phyloP scores from a whole-genome alignment of 768 basidiomycete genomes.

The Pleurotus tuber-regium region DNA sequence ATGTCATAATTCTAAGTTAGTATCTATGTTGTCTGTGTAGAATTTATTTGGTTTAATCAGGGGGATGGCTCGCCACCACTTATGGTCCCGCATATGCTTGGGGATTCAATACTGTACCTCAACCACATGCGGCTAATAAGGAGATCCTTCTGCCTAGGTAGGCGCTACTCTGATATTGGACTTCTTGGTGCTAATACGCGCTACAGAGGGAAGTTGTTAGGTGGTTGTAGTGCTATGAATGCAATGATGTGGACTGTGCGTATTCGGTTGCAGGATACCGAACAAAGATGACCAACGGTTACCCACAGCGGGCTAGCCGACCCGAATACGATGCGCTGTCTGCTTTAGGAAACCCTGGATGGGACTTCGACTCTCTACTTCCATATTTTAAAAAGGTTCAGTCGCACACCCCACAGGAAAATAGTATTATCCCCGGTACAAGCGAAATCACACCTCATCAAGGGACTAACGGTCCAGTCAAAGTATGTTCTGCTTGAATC shows the following conservation, averaged over 20 bases:
- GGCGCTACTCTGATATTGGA: background rate
- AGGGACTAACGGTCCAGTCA: slow-evolving; percentile 11
- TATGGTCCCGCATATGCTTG: slow-evolving; percentile 15
- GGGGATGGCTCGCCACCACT: slow-evolving; percentile 4
- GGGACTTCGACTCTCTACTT: slow-evolving; percentile 19
- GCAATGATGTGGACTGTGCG: slow-evolving; percentile 8
- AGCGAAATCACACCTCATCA: background rate
- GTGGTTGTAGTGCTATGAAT: slow-evolving; percentile 16
- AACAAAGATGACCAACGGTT: slow-evolving; percentile 9
- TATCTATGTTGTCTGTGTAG: no score
- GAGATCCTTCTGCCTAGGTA: slow-evolving; percentile 16
- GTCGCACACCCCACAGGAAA: slow-evolving; percentile 7
- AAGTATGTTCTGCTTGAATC: slow-evolving; percentile 9
- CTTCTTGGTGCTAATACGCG: background rate
- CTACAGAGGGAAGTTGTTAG: slow-evolving; percentile 17
- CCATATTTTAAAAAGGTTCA: slow-evolving; percentile 18
- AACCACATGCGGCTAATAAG: slow-evolving; percentile 5
- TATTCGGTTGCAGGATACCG: no score
- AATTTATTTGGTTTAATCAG: no score
- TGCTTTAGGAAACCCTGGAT: slow-evolving; percentile 21
- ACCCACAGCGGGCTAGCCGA: slow-evolving; percentile 12
- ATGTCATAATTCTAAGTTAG: no score
- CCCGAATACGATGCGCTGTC: slow-evolving; percentile 20
- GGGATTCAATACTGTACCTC: slow-evolving; percentile 15
- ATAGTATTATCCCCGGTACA: background rate